Base-by-base conservation (phyloP, 352 stramenopile genomes). In the Phytophthora melonis region DNA sequence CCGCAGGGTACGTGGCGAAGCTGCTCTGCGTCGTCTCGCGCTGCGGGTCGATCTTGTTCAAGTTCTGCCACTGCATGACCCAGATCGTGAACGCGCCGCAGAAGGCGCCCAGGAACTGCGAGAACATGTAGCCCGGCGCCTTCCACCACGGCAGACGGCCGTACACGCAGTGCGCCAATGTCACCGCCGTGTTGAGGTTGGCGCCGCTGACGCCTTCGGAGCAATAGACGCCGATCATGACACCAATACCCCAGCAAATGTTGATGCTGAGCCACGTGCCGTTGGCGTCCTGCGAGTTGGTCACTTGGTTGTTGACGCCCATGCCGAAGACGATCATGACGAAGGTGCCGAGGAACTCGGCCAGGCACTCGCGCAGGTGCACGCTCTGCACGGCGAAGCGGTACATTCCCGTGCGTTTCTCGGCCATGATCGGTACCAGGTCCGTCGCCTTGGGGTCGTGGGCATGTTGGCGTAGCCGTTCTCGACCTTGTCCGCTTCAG, bases 201-300 rank as follows among this genome's bases (percentile, higher is more conserved):
- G 47, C 54, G 13, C 16, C 54, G 30, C 54, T 45, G 45, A 87
- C 62, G 27, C 81, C 78, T 6, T 80, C 80, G 0, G 75, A 72
- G 36, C 58, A 73, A 66, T 92, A 82, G 3, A 92, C 78, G 19
- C 77, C 84, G 23, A 92, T 70, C 61, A 92, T 21, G 2, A 78
- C 71, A 21, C 66, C 84, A 43, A 92, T 72, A 9, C 82, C 82
- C 82, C 84, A 77, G 36, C 64, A 77, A 19, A 73, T 77, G 58
- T 81, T 88, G 71, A 91, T 86, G 59, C 82, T 88, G 16, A 87
- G 68, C 70, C 81, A 89, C 49, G 78, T 87, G 47, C 84, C 84
- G 55, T 83, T 86, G 13, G 39, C 64, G 19, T 74, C 70, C 6
- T 82, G 43, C 27, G 80, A 89, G 19, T 89, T 71, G 8, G 66